Evolutionary conservation across 352 stramenopile species (phyloP).

Genomic region (Pythium brachiatum): DNA sequence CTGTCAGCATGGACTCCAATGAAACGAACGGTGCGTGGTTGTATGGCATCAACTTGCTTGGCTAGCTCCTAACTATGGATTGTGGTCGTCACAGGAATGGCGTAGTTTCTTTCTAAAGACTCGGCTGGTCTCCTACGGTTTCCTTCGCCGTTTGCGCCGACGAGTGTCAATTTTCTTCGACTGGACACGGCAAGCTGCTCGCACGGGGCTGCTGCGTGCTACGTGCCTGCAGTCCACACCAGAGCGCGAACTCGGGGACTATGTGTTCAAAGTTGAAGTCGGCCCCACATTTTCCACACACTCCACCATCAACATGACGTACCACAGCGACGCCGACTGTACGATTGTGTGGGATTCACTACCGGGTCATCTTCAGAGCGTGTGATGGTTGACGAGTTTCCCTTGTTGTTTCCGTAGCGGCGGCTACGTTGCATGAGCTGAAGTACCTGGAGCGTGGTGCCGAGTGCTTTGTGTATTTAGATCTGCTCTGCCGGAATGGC

Average conservation of each 20-base stretch:
- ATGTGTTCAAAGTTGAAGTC: conserved; percentile 64
- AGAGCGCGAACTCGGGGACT: conserved; percentile 50
- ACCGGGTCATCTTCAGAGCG: too few species aligned
- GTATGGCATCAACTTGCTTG: too few species aligned
- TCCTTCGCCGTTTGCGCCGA: conserved; percentile 31
- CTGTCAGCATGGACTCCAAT: conserved; percentile 47
- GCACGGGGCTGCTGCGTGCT: conserved; percentile 42
- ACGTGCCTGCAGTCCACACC: conserved; percentile 37
- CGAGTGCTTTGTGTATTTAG: conserved; percentile 68
- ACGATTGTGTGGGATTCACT: conserved; percentile 8
- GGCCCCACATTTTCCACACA: conserved; percentile 50
- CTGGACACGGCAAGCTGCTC: conserved; percentile 34
- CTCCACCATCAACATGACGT: conserved; percentile 50
- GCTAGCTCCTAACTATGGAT: too few species aligned
- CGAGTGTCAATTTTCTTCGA: conserved; percentile 29
- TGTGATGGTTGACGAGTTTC: not conserved
- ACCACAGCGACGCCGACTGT: conserved; percentile 76
- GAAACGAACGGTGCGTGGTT: conserved; percentile 40
- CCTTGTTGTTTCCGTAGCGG: conserved; percentile 29
- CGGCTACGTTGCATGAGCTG: conserved; percentile 61
- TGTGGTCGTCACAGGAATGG: conserved; percentile 35
- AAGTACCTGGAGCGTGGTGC: conserved; percentile 69
- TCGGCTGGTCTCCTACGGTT: conserved; percentile 36
- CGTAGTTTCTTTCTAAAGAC: conserved; percentile 33
- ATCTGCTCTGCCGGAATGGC: conserved; percentile 48